These are phyloP conservation scores for Hylodesmum podocarpum DNA, from an alignment of 306 rosid genomes.

Conservation along the genomic window DNA sequence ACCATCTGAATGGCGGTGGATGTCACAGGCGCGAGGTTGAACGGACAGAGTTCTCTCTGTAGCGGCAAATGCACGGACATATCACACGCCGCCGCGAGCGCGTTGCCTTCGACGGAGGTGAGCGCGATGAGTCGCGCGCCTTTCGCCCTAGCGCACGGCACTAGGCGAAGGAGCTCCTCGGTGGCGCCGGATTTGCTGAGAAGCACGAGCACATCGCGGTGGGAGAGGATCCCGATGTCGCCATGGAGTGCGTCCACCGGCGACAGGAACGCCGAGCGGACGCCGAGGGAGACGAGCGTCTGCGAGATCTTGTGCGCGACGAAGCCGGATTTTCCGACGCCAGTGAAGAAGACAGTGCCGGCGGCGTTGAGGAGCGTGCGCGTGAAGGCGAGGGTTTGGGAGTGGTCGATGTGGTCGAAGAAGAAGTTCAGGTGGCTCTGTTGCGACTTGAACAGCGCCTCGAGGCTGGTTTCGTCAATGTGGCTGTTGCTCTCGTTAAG, in stretches of 20 bases:
- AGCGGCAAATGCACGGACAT: conserved; percentile 88
- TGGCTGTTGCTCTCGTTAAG: neutral
- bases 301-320: conserved; percentile 96
- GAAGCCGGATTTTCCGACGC: conserved; percentile 96
- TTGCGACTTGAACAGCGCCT: conserved; percentile 75
- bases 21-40: conserved; percentile 95
- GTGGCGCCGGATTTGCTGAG: conserved; percentile 91
- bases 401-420: conserved; percentile 76
- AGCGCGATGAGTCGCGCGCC: conserved; percentile 68
- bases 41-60: conserved; percentile 88
- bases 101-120: conserved; percentile 63
- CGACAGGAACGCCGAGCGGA: conserved; percentile 80
- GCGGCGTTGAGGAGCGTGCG: conserved; percentile 59
- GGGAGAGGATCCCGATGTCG: conserved; percentile 76
- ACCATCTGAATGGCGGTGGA: conserved; percentile 98
- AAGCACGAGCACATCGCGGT: conserved; percentile 68
- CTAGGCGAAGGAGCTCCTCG: conserved; percentile 85
- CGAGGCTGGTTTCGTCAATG: conserved; percentile 63
- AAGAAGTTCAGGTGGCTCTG: conserved; percentile 93
- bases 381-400: conserved; percentile 86
- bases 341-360: conserved; percentile 90
- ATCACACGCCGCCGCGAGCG: conserved; percentile 62
- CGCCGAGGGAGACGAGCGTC: conserved; percentile 88
- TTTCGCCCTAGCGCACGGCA: conserved; percentile 83
- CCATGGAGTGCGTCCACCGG: conserved; percentile 97